Percentiles rank a stretch among this genome's conserved stretches.
phyloP scores from a whole-genome alignment of 2,329 filamentous ascomycete species.

The Teratosphaeria gauchensis region DNA sequence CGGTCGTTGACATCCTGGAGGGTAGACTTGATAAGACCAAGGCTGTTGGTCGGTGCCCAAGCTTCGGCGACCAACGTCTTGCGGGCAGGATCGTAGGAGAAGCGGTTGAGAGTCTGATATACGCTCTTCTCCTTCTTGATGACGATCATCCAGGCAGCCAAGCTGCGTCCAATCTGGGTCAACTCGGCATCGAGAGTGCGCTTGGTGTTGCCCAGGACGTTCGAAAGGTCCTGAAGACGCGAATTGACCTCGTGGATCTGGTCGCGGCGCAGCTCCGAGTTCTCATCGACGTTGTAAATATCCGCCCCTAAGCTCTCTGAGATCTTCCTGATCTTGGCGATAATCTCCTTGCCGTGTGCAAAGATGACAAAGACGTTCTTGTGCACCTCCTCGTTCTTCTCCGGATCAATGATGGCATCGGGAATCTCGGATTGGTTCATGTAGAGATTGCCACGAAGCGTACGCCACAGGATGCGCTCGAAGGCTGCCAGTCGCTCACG shows the following conservation, averaged over 20 bases:
- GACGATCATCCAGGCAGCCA: slow-evolving; percentile 95
- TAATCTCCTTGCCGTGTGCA: slow-evolving; percentile 94
- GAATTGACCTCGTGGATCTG: slow-evolving; percentile 97
- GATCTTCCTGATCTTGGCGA: slow-evolving; percentile 98
- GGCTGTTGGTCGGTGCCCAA: slow-evolving; percentile 89
- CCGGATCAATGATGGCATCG: slow-evolving; percentile 81
- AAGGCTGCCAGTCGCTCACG: slow-evolving; percentile 90
- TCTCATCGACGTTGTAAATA: slow-evolving; percentile 94
- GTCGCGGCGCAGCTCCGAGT: slow-evolving; percentile 86
- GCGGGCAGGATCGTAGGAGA: slow-evolving; percentile 90
- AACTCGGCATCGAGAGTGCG: slow-evolving; percentile 87
- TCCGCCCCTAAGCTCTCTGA: slow-evolving; percentile 94
- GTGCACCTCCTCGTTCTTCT: slow-evolving; percentile 81
- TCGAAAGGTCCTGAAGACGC: slow-evolving; percentile 79
- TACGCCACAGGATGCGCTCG: slow-evolving; percentile 95
- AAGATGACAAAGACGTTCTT: slow-evolving; percentile 99
- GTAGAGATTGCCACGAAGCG: slow-evolving; percentile 92
- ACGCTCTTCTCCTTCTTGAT: slow-evolving; percentile 98
- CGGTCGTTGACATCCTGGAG: slow-evolving; percentile 94
- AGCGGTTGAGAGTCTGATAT: slow-evolving; percentile 88
- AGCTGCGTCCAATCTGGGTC: slow-evolving; percentile 80
- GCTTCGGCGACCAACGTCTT: slow-evolving; percentile 96
- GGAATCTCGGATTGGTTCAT: slow-evolving; percentile 99
- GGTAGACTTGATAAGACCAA: slow-evolving; percentile 82
- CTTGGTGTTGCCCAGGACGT: slow-evolving; percentile 90